A percentile compares a stretch with the other conserved stretches of the same genome.
These are phyloP conservation scores for Lactarius hatsudake DNA, from an alignment of 768 basidiomycete species.

Conservation along the genomic window DNA sequence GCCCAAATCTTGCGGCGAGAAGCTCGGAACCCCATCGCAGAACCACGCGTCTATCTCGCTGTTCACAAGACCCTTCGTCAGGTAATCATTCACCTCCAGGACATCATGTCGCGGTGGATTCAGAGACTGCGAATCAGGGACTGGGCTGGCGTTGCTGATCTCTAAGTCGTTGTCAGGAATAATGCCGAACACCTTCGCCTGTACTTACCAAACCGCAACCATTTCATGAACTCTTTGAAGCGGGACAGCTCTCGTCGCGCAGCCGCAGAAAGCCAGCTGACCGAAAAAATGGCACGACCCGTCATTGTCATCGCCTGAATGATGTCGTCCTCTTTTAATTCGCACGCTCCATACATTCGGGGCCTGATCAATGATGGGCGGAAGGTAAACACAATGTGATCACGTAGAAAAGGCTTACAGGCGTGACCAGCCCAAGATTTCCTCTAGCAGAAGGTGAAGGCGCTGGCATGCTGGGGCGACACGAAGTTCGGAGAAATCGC, in stretches of 20 bases:
- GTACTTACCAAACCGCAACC: constrained; percentile 68
- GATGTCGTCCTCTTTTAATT: constrained; percentile 50
- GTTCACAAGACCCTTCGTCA: constrained; percentile 63
- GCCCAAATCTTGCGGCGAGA: constrained; percentile 50
- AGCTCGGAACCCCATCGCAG: constrained; percentile 55
- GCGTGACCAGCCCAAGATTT: constrained; percentile 74
- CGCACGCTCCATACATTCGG: constrained; percentile 50
- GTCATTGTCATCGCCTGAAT: constrained; percentile 51
- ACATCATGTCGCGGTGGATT: constrained; percentile 61
- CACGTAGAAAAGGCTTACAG: constrained; percentile 47
- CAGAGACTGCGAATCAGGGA: constrained; percentile 47
- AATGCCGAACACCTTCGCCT: not conserved
- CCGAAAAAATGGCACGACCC: constrained; percentile 56
- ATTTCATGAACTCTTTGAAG: constrained; percentile 77
- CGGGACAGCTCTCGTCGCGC: constrained; percentile 65
- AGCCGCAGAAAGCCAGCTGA: constrained; percentile 64
- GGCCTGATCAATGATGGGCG: constrained; percentile 43
- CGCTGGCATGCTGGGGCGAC: constrained; percentile 75
- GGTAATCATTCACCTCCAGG: constrained; percentile 77
- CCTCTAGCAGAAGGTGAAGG: constrained; percentile 70
- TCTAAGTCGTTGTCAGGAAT: constrained; percentile 34
- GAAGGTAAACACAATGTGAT: constrained; percentile 17
- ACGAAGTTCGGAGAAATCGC: constrained; percentile 69
- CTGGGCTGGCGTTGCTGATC: constrained; percentile 50
- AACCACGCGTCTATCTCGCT: constrained; percentile 83